These are phyloP conservation scores for Chalciporus sphaerocephalus DNA, from an alignment of 768 basidiomycete species.

Conservation along the genomic window DNA sequence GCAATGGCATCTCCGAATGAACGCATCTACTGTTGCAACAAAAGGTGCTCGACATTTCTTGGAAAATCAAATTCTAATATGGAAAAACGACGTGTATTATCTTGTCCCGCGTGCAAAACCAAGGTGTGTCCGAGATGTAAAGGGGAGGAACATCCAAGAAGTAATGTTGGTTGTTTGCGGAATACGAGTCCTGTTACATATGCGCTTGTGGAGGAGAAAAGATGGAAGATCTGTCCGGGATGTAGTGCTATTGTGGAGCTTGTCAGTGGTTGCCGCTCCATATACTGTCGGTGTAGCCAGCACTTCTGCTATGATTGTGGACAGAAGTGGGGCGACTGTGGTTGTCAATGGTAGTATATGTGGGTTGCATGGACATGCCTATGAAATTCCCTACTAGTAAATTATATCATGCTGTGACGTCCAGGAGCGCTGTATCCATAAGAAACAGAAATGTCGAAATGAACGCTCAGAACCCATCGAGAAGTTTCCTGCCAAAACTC, in stretches of 20 bases:
- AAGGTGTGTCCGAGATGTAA: background rate
- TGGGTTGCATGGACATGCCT: no score
- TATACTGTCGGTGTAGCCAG: background rate
- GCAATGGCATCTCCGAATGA: background rate
- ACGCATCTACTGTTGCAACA: background rate
- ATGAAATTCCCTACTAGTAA: no score
- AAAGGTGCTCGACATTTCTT: background rate
- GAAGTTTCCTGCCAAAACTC: no score
- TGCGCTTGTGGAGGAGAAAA: background rate
- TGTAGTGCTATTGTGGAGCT: background rate
- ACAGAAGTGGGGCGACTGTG: background rate
- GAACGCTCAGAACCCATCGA: no score
- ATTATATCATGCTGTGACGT: no score
- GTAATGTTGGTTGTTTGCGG: background rate
- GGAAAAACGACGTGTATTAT: background rate
- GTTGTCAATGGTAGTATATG: background rate
- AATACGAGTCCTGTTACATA: background rate
- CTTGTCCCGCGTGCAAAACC: background rate
- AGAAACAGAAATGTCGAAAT: no score
- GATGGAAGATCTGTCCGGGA: constrained; percentile 1
- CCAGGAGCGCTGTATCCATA: no score
- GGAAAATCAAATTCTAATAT: background rate
- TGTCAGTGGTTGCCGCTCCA: background rate
- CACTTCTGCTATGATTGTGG: background rate
- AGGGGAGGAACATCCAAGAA: background rate